phyloP scores from a whole-genome alignment of 768 basidiomycete species.

The Tulasnella calospora region DNA sequence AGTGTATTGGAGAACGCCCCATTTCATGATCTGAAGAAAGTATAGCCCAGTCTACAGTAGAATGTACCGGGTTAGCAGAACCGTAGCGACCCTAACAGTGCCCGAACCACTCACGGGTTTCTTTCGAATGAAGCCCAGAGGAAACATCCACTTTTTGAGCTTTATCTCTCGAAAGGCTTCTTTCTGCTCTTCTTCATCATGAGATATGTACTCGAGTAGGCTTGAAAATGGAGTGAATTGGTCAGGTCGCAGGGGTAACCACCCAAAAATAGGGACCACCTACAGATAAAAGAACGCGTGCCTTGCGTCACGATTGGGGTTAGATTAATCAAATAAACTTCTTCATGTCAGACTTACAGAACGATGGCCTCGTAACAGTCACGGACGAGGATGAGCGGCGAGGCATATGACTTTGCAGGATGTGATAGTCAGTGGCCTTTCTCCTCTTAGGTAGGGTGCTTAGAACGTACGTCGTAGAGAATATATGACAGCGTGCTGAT shows the following conservation, averaged over 20 bases:
- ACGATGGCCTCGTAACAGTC: conserved; percentile 75
- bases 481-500: conserved; percentile 65
- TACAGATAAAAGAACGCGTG: conserved; percentile 67
- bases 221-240: background rate
- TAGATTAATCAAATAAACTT: background rate
- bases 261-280: background rate
- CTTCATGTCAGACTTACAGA: conserved; percentile 41
- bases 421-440: background rate
- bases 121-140: conserved; percentile 57
- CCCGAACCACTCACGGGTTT: conserved; percentile 50
- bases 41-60: conserved; percentile 53
- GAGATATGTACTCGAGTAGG: conserved; percentile 63
- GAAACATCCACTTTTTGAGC: conserved; percentile 62
- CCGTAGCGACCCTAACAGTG: background rate
- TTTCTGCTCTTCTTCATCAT: conserved; percentile 56
- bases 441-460: background rate
- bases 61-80: background rate
- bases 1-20: conserved; percentile 70
- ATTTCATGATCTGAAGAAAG: conserved; percentile 70
- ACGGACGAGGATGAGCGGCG: conserved; percentile 61
- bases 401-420: conserved; percentile 53
- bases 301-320: background rate
- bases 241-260: background rate
- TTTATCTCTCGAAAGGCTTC: conserved; percentile 46
- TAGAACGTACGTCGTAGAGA: conserved; percentile 52